phyloP scores from a whole-genome alignment of 805 yeast species.

The Cyberlindnera bimundalis region DNA sequence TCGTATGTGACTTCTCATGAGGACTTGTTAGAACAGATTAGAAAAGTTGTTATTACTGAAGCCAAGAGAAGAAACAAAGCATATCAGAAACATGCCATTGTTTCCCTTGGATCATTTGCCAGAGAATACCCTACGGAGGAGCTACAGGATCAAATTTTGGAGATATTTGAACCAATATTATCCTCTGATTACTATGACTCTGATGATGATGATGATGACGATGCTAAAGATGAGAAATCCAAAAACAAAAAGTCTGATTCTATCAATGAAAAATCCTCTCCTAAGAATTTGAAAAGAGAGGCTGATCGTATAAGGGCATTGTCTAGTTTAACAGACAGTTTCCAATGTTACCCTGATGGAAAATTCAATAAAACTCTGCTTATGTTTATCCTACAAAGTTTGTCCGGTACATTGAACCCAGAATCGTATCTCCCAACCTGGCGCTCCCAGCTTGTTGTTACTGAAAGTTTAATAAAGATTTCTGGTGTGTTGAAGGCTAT shows the following conservation, averaged over 20 bases:
- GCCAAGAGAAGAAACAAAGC: conserved; percentile 60
- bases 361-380: conserved; percentile 22
- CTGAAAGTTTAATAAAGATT: conserved; percentile 36
- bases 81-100: conserved; percentile 57
- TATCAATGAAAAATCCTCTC: conserved; percentile 36
- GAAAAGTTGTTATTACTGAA: conserved; percentile 51
- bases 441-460: conserved; percentile 52
- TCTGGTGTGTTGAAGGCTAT: conserved; percentile 13
- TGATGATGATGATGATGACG: conserved; percentile 39
- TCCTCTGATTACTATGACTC: conserved; percentile 39
- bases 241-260: conserved; percentile 15
- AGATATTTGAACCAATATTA: conserved; percentile 31
- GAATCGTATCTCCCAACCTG: conserved; percentile 44
- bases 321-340: conserved; percentile 35
- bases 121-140: conserved; percentile 32
- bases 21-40: conserved; percentile 36
- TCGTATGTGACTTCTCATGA: conserved; percentile 30
- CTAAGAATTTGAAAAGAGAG: conserved; percentile 44
- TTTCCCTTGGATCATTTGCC: conserved; percentile 49
- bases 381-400: conserved; percentile 30
- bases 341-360: conserved; percentile 25
- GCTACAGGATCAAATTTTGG: conserved; percentile 34
- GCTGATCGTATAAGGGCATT: conserved; percentile 41
- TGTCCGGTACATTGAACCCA: conserved; percentile 27
- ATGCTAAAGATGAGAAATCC: conserved; percentile 33